A percentile compares a stretch with the other conserved stretches of the same genome.
Conservation (phyloP, 306 rosid genomes). For the Cicer judaicum region DNA sequence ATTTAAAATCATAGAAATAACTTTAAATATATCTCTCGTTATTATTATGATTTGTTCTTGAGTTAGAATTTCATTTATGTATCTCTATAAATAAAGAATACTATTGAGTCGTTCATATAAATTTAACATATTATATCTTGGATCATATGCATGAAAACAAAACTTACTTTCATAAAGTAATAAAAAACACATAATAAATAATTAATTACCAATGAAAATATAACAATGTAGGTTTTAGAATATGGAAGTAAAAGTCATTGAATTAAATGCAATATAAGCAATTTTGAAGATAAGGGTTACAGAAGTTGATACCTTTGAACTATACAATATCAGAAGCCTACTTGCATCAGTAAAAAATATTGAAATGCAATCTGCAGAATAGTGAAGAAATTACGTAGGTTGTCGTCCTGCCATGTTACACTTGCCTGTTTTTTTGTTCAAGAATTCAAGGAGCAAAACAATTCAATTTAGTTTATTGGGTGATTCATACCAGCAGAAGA, state of each 20-base stretch:
- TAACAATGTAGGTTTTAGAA: neutral
- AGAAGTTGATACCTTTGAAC: slow-evolving; percentile 70
- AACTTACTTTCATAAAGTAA: slow-evolving; percentile 9
- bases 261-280: slow-evolving; percentile 34
- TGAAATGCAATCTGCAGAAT: slow-evolving; percentile 70
- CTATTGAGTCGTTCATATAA: no score
- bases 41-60: no score
- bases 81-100: no score
- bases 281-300: slow-evolving; percentile 30
- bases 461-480: slow-evolving; percentile 21
- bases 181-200: slow-evolving; percentile 21
- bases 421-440: neutral
- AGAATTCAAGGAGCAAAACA: neutral
- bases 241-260: slow-evolving; percentile 13
- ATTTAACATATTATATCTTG: neutral
- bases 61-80: no score
- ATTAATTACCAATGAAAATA: slow-evolving; percentile 23
- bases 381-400: slow-evolving; percentile 40
- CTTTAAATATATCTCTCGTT: no score
- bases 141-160: slow-evolving; percentile 33
- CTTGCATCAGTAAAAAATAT: slow-evolving; percentile 73
- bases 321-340: slow-evolving; percentile 80
- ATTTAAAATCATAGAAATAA: no score
- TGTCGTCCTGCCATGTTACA: slow-evolving; percentile 6
- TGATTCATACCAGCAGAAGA: slow-evolving; percentile 74